Base-by-base conservation (phyloP, 2,329 filamentous ascomycete genomes). In the Tolypocladium inflatum region DNA sequence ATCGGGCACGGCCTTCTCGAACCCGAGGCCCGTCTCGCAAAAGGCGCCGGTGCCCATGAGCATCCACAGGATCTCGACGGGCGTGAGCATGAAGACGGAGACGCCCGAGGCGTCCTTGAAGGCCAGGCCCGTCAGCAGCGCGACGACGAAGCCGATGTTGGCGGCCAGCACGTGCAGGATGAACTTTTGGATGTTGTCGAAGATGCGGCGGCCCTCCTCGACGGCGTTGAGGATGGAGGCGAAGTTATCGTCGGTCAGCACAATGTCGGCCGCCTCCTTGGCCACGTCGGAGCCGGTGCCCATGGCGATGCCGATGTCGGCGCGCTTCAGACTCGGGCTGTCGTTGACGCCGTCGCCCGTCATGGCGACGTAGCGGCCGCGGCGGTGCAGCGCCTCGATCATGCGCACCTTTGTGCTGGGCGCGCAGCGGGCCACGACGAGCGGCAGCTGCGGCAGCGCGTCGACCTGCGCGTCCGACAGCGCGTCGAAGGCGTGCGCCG, bases 51-150 rank as follows among this genome's bases (percentile, higher is more conserved):
- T 90, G 58, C 90, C 80, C 87, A 90, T 90, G 65, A 90, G 90
- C 61, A 91, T 85, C 87, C 87, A 90, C 48, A 90, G 77, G 61
- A 90, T 88, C 63, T 90, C 83, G n/a, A 90, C 84, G 0, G 87
- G 87, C 0, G 86, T 78, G 15, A 90, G 77, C 0, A 87, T 87
- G 66, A 90, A 90, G 10, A 90, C 86, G 0, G 87, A 89, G 26
- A 88, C 72, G 1, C 79, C 76, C 17, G 74, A 76, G 4, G 68
- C 64, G 61, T 90, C 87, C 71, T 90, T 89, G 74, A 90, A 89
- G 0, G 76, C 83, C 4, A 90, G 77, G 57, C 87, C 87, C 39
- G 90, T 82, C 6, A 90, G 79, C 4, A 90, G 76, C 0, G 84
- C 86, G 60, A 80, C 79, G 0, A 86, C 88, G 62, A 89, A 83